Evolutionary conservation across 352 stramenopile species (phyloP).

Genomic region (Globisporangium uncinulatum): DNA sequence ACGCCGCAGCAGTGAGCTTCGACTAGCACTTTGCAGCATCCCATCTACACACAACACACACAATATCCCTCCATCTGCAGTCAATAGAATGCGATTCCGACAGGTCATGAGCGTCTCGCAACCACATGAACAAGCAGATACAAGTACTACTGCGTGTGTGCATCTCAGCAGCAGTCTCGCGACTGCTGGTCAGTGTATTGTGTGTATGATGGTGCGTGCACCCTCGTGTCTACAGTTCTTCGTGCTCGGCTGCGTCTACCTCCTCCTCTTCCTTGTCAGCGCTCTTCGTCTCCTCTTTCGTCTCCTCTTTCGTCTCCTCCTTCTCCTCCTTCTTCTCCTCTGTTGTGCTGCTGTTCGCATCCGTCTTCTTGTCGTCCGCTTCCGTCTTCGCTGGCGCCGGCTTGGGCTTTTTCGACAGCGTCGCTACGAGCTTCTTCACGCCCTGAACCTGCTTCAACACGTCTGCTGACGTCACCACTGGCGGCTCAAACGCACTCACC

Average conservation of each 20-base stretch:
- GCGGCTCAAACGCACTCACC: slow-evolving; percentile 59
- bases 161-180: too few relatives aligned
- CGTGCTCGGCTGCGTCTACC: slow-evolving; percentile 25
- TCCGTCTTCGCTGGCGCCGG: slow-evolving; percentile 21
- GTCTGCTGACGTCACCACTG: slow-evolving; percentile 84
- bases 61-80: too few relatives aligned
- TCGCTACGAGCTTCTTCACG: slow-evolving; percentile 78
- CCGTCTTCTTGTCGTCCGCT: slow-evolving; percentile 23
- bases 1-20: too few relatives aligned
- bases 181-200: too few relatives aligned
- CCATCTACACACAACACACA: too few relatives aligned
- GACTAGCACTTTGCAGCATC: too few relatives aligned
- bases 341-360: slow-evolving; percentile 16
- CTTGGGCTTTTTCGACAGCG: slow-evolving; percentile 79
- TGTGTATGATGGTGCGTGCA: too few relatives aligned
- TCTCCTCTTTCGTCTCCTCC: too few relatives aligned
- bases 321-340: slow-evolving; percentile 1
- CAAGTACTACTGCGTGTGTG: too few relatives aligned
- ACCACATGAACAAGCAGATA: too few relatives aligned
- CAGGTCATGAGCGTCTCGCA: too few relatives aligned
- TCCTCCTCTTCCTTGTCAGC: slow-evolving; percentile 19
- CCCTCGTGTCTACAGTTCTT: slow-evolving; percentile 45
- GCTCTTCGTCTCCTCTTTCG: slow-evolving; percentile 16
- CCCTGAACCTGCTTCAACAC: slow-evolving; percentile 82
- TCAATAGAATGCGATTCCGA: too few relatives aligned